Percentiles rank a stretch among this genome's conserved stretches.
phyloP scores from a whole-genome alignment of 1,284 basidiomycete species.

The Chondrostereum purpureum region DNA sequence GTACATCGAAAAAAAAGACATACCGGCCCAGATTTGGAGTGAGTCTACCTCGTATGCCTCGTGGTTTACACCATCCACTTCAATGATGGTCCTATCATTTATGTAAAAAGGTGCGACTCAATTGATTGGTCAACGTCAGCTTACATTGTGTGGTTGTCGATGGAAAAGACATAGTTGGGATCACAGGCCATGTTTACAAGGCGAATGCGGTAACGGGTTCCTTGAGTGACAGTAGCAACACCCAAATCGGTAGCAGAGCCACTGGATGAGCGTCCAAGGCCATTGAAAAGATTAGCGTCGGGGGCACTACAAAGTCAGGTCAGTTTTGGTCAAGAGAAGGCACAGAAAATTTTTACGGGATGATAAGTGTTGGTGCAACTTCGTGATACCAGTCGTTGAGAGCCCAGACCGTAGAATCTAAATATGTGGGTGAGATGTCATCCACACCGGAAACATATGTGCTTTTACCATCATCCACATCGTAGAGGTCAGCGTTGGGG shows the following conservation, averaged over 20 bases:
- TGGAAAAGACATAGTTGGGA: no score
- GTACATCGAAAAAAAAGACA: slow-evolving; percentile 8
- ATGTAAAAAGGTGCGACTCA: no score
- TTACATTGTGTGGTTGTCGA: slow-evolving; percentile 15
- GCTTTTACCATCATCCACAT: slow-evolving; percentile 13
- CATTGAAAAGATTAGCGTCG: slow-evolving; percentile 1
- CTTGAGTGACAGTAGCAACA: slow-evolving; percentile 22
- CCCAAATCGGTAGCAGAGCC: slow-evolving; percentile 26
- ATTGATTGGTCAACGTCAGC: slow-evolving; percentile 14
- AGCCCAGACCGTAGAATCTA: not conserved
- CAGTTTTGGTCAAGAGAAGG: not conserved
- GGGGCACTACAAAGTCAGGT: not conserved
- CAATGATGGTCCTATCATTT: slow-evolving; percentile 34
- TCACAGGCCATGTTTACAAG: no score
- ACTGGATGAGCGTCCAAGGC: slow-evolving; percentile 21
- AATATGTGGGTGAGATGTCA: not conserved
- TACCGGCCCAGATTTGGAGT: slow-evolving; percentile 21
- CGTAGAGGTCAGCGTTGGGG: slow-evolving; percentile 23
- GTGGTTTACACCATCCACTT: slow-evolving; percentile 30
- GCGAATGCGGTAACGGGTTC: slow-evolving; percentile 9
- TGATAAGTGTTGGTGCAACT: not conserved
- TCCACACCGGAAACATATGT: not conserved
- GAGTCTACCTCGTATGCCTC: slow-evolving; percentile 18
- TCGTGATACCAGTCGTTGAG: not conserved
- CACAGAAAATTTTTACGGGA: not conserved